Base-by-base conservation (phyloP, 1,284 basidiomycete species). In the Leccinum griseonigrum region DNA sequence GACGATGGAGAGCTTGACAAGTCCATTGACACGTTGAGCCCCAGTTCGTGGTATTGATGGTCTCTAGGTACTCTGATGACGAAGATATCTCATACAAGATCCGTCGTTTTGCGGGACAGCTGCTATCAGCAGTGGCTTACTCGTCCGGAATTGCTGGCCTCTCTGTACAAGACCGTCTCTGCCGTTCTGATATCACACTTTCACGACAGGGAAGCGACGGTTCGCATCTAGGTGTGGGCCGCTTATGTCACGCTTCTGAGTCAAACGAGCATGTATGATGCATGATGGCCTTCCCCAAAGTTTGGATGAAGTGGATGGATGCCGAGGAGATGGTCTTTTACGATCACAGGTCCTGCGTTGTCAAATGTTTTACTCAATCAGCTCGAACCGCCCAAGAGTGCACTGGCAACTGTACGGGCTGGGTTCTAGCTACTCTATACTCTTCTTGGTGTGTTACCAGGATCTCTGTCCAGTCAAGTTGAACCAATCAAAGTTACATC, bases 31-130 rank as follows among this genome's bases (percentile, higher is more conserved):
- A 3, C 16, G n/a, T 38, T 1, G 34, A 6, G 4, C 22, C 29
- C 4, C 28, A 34, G 6, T 60, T 18, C 38, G 56, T 18, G 22
- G 36, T 29, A 40, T 57, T 59, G 16, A 72, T 54, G 16, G 57
- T 60, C 61, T 48, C 3, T 64, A 94, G 92, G 66, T 98, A 98
- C 74, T 95, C 94, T 6, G 97, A 99, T 69, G 97, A 99, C 67
- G 97, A 99, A 72, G 97, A 99, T 73, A 91, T 94, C n/a, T 98
- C 95, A 0, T 99, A 98, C 86, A 98, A 98, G 78, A 95, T 98
- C 63, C 89, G 97, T 63, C 86, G 97, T 58, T 91, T 94, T 4
- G 90, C 97, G 4, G 95, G 94, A 26, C 98, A 98, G 74, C 81
- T 98, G 1, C 82, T 99, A 13, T 81, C 88, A 13, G 91, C 92